Evolutionary conservation across 257 asterid species (phyloP).

Genomic region (Salvia miltiorrhiza): DNA sequence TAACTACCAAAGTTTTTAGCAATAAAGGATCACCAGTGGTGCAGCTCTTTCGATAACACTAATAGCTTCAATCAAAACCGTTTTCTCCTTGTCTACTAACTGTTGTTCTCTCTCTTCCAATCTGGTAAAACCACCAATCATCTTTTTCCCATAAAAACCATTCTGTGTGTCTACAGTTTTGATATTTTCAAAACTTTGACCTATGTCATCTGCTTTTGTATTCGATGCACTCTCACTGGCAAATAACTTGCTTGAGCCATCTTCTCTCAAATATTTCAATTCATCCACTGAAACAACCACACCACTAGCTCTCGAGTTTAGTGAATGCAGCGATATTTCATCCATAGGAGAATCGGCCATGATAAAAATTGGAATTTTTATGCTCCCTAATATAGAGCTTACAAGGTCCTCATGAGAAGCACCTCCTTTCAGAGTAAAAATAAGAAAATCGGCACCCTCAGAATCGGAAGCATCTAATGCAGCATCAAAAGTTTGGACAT

Average conservation of each 20-base stretch:
- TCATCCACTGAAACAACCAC: slow-evolving; percentile 66
- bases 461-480: slow-evolving; percentile 76
- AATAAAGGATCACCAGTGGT: slow-evolving; percentile 89
- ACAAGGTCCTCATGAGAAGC: slow-evolving; percentile 40
- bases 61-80: slow-evolving; percentile 60
- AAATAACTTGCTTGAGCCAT: slow-evolving; percentile 44
- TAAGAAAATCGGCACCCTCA: slow-evolving; percentile 97
- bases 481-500: slow-evolving; percentile 59
- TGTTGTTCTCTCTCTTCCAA: slow-evolving; percentile 63
- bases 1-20: slow-evolving; percentile 56
- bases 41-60: slow-evolving; percentile 66
- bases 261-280: slow-evolving; percentile 42
- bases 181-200: slow-evolving; percentile 28
- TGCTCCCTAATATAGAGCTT: slow-evolving; percentile 44
- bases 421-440: slow-evolving; percentile 38
- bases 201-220: slow-evolving; percentile 30
- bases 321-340: slow-evolving; percentile 33
- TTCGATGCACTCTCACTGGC: slow-evolving; percentile 27
- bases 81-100: slow-evolving; percentile 61
- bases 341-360: slow-evolving; percentile 43
- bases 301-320: slow-evolving; percentile 79
- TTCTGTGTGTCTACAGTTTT: slow-evolving; percentile 36
- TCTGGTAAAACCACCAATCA: slow-evolving; percentile 50
- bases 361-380: slow-evolving; percentile 75
- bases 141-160: slow-evolving; percentile 59